Evolutionary conservation across 352 stramenopile species (phyloP).

Genomic region (Pythium scleroteichum): DNA sequence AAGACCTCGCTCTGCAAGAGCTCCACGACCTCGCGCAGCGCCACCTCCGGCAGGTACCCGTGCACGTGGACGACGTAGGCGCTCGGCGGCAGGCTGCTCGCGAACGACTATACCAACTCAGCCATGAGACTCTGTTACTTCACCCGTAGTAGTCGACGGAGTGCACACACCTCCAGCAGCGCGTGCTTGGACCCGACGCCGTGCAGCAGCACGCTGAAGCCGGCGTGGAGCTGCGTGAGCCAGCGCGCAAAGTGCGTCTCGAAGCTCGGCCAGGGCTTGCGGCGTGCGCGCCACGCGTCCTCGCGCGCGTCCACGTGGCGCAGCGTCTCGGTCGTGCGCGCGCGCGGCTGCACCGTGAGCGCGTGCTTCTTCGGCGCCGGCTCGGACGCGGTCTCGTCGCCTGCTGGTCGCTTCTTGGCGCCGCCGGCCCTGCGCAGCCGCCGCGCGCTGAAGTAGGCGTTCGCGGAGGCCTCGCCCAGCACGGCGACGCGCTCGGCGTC

Average conservation of each 20-base stretch:
- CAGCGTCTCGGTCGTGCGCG: conserved; percentile 15
- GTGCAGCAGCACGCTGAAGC: conserved; percentile 26
- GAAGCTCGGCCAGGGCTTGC: conserved; percentile 11
- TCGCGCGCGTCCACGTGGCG: conserved; percentile 12
- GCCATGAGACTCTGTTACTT: too few relatives aligned
- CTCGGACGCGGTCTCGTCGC: not conserved
- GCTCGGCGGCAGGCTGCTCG: conserved; percentile 4
- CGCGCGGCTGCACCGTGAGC: conserved; percentile 11
- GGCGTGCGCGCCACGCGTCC: conserved; percentile 11
- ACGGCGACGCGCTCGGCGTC: not conserved
- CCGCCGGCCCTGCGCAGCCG: not conserved
- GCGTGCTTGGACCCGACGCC: conserved; percentile 24
- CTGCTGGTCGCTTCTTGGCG: not conserved
- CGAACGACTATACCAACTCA: conserved; percentile 18
- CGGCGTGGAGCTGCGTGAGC: conserved; percentile 6
- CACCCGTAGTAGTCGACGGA: conserved; percentile 4
- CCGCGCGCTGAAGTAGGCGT: conserved; percentile 20
- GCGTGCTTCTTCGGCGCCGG: not conserved
- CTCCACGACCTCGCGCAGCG: conserved; percentile 11
- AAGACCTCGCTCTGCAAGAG: conserved; percentile 19
- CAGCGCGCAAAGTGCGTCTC: conserved; percentile 10
- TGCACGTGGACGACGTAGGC: conserved; percentile 23
- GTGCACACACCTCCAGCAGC: conserved; percentile 16
- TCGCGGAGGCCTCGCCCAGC: conserved; percentile 6
- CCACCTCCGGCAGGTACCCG: conserved; percentile 15